Percentiles rank a stretch among this genome's conserved stretches.
These are phyloP conservation scores for Cyathus striatus DNA, from an alignment of 768 basidiomycete species.

Conservation along the genomic window DNA sequence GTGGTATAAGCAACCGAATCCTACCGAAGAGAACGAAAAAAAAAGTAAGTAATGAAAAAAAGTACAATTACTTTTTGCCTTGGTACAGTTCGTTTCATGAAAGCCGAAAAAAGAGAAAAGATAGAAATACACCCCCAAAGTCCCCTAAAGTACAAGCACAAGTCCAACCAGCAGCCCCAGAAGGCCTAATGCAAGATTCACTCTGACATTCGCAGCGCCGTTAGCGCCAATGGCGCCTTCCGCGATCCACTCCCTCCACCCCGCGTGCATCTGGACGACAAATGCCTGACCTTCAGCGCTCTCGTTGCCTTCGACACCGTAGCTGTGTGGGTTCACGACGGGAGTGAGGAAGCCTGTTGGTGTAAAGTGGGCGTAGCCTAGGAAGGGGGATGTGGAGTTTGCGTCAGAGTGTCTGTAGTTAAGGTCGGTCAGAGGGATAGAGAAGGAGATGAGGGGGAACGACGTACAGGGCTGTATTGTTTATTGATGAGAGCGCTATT, in stretches of 20 bases:
- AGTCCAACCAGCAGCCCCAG: neutral
- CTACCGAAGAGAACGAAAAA: too few relatives aligned
- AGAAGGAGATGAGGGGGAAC: too few relatives aligned
- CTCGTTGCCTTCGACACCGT: constrained; percentile 35
- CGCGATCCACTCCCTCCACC: constrained; percentile 70
- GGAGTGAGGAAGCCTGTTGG: constrained; percentile 65
- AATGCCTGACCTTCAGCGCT: constrained; percentile 83
- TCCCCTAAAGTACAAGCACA: neutral
- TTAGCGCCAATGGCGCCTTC: constrained; percentile 51
- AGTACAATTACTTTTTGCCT: too few relatives aligned
- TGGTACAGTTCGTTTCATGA: too few relatives aligned
- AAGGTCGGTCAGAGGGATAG: too few relatives aligned
- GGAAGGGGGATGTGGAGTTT: constrained; percentile 6
- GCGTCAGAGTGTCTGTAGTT: constrained; percentile 12
- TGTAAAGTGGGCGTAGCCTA: constrained; percentile 40
- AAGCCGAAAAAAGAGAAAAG: too few relatives aligned
- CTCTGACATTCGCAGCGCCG: constrained; percentile 13
- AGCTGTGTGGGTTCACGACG: constrained; percentile 69
- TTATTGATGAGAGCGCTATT: constrained; percentile 23
- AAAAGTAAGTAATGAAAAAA: too few relatives aligned
- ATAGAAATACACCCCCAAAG: neutral
- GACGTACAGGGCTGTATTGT: too few relatives aligned
- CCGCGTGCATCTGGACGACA: constrained; percentile 67
- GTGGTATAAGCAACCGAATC: too few relatives aligned
- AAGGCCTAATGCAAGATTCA: neutral